Conservation (phyloP, 208 protist genomes). For the Trypanosoma brucei region DNA sequence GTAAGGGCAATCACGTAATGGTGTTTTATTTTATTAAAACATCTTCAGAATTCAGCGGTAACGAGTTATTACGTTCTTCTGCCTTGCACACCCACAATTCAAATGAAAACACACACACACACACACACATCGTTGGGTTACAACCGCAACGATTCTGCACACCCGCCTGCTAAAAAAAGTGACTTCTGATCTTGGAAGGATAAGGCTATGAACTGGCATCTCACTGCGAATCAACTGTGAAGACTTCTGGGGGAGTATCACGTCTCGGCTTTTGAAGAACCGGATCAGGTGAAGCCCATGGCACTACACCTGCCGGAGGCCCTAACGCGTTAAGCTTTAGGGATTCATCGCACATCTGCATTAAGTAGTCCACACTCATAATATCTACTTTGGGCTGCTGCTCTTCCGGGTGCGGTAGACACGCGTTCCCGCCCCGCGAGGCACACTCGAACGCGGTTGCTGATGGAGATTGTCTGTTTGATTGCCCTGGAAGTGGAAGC, state of each 20-base stretch:
- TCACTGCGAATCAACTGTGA: constrained; percentile 20
- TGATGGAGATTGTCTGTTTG: neutral
- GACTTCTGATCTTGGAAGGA: neutral
- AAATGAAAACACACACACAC: too few species aligned
- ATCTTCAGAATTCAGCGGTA: too few species aligned
- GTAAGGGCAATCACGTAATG: too few species aligned
- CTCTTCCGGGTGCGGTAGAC: neutral
- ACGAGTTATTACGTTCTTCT: too few species aligned
- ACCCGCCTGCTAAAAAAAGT: too few species aligned
- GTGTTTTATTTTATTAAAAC: too few species aligned
- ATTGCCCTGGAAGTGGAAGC: too few species aligned
- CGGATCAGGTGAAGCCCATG: neutral
- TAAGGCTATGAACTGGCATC: neutral
- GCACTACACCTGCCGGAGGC: neutral
- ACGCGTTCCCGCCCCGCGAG: neutral
- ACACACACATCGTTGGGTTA: too few species aligned
- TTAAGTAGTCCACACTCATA: constrained; percentile 51
- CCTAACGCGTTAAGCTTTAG: constrained; percentile 40
- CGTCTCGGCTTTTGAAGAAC: constrained; percentile 2
- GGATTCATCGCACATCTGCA: constrained; percentile 64
- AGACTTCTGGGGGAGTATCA: constrained; percentile 10
- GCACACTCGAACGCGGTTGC: neutral
- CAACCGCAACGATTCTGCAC: too few species aligned
- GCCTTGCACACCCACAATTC: too few species aligned
- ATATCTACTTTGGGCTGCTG: constrained; percentile 9